Evolutionary conservation across 2,329 filamentous ascomycete species (phyloP), one percentile per base, ranked within the genome.

Genomic region (Fusarium citri): DNA sequence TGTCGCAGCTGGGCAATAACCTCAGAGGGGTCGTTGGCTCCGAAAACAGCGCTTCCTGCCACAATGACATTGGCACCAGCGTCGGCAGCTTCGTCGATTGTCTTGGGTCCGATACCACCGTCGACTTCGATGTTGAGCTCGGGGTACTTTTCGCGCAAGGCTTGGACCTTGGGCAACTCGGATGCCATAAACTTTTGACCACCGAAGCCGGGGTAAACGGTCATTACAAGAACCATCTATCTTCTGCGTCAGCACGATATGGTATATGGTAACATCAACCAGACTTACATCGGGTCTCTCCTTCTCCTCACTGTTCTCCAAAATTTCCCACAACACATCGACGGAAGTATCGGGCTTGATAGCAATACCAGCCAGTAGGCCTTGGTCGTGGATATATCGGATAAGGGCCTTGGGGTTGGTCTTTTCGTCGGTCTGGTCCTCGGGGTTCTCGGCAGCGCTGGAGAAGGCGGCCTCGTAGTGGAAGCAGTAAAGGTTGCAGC

Each of bases 401-500:
- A 98, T 93, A 75, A 99, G 84, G 73, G 95, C 93, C 76, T 89
- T 91, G 8, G 96, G 95, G 76, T 83, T 94, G 4, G 95, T 98
- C 80, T 89, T 91, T 64, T 84, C 80, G 58, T 92, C 91, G 16
- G 89, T 89, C 56, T 83, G 86, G 59, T 86, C 87, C 74, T 92
- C 89, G 49, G 95, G 94, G 57, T 87, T 89, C 77, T 94, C 93
- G 76, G 94, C 94, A 37, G 92, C 94, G 45, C 92, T 93, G 53
- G 93, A 97, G 72, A 96, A 88, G 69, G 96, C 96, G 26, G 96
- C 96, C 83, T 99, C 96, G 82, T 98, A 98, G 86, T 99, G 96
- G 86, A 99, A 99, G 86, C 96, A 98, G 86, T 99, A 99, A n/a
- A 99, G 87, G 81, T 99, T 94, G 82, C 94, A 98, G 56, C 96